These are phyloP conservation scores for Dicorynia guianensis DNA, from an alignment of 306 rosid species.

Conservation along the genomic window DNA sequence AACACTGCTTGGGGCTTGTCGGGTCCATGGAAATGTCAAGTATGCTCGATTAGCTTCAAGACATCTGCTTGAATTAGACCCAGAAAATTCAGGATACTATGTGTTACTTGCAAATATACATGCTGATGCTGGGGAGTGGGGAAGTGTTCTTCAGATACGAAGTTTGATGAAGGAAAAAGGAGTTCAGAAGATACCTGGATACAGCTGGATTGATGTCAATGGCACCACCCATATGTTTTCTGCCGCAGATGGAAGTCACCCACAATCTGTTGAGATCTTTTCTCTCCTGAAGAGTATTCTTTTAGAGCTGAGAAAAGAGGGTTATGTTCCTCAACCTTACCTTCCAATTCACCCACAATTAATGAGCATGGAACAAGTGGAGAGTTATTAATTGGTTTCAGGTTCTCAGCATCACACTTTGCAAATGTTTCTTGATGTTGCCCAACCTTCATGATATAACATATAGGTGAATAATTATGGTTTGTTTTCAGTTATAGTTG, in stretches of 20 bases:
- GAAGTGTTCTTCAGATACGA: slow-evolving; percentile 64
- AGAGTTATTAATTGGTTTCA: slow-evolving; percentile 32
- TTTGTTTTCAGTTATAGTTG: slow-evolving; percentile 7
- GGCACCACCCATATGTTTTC: slow-evolving; percentile 72
- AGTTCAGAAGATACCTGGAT: slow-evolving; percentile 79
- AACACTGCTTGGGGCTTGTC: slow-evolving; percentile 83
- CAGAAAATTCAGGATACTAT: slow-evolving; percentile 79
- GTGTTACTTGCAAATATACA: slow-evolving; percentile 76
- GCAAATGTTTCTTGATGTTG: slow-evolving; percentile 31
- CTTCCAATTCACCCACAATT: slow-evolving; percentile 74
- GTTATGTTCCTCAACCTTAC: slow-evolving; percentile 75
- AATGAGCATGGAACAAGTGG: slow-evolving; percentile 41
- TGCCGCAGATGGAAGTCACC: slow-evolving; percentile 80
- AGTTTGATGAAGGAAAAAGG: slow-evolving; percentile 75
- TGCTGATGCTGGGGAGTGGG: slow-evolving; percentile 82
- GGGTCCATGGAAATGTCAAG: slow-evolving; percentile 79
- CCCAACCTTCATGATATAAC: slow-evolving; percentile 1
- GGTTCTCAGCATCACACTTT: slow-evolving; percentile 28
- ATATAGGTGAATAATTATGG: slow-evolving; percentile 2
- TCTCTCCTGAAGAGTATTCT: slow-evolving; percentile 63
- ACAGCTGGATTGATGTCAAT: slow-evolving; percentile 84
- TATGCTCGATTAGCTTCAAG: slow-evolving; percentile 71
- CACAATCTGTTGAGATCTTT: slow-evolving; percentile 60
- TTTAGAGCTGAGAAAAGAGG: slow-evolving; percentile 72
- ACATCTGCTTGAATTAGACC: slow-evolving; percentile 70